These are phyloP conservation scores for Cladosporium cucumerinum DNA, from an alignment of 2,329 filamentous ascomycete species.

Conservation along the genomic window DNA sequence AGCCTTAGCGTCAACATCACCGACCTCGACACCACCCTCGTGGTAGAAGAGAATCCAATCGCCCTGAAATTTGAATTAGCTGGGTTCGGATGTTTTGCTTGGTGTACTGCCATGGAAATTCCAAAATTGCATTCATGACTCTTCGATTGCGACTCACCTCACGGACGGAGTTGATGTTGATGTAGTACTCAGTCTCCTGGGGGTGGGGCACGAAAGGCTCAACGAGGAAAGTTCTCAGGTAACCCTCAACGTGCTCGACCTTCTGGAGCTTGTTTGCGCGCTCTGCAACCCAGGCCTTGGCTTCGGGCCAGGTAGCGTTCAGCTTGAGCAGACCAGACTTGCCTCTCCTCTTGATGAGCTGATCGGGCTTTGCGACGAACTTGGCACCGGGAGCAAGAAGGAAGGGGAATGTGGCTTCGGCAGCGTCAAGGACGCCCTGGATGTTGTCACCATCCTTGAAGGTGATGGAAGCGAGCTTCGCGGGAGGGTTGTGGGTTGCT, in stretches of 20 bases:
- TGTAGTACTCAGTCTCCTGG: conserved; percentile 96
- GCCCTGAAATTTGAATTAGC: conserved; percentile 57
- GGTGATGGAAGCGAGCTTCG: conserved; percentile 86
- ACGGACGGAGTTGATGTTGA: conserved; percentile 99
- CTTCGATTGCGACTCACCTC: conserved; percentile 68
- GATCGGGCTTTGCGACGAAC: conserved; percentile 99
- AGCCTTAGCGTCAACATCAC: conserved; percentile 97
- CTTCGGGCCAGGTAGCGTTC: conserved; percentile 96
- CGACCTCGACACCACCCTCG: conserved; percentile 98
- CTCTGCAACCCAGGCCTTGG: conserved; percentile 88
- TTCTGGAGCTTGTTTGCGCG: conserved; percentile 87
- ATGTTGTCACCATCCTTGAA: conserved; percentile 87
- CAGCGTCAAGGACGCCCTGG: conserved; percentile 84
- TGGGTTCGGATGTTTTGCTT: not conserved
- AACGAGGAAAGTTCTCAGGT: conserved; percentile 91
- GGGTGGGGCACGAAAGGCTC: conserved; percentile 98
- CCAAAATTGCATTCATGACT: not conserved
- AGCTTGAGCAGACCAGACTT: conserved; percentile 95
- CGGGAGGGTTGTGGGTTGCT: conserved; percentile 84
- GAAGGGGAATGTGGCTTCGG: conserved; percentile 96
- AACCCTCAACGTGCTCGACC: conserved; percentile 87
- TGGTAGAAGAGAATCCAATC: conserved; percentile 99
- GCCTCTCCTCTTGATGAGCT: conserved; percentile 98
- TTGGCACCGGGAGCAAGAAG: conserved; percentile 76
- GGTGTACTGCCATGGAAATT: not conserved